These are phyloP conservation scores for Pseudogymnoascus sp. DNA, from an alignment of 2,329 filamentous ascomycete genomes.

Conservation along the genomic window DNA sequence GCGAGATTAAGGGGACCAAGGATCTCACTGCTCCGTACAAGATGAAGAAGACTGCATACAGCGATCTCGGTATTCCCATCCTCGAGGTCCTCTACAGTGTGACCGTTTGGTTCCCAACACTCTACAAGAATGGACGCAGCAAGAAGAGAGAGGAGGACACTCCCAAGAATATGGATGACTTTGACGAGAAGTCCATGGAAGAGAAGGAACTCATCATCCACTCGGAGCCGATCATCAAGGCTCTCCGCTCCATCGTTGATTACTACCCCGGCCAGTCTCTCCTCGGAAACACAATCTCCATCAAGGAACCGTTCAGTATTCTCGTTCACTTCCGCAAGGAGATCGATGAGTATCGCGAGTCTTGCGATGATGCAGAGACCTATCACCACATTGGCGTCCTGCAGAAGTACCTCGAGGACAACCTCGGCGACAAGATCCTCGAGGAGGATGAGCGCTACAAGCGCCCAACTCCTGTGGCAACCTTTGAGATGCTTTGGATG, in stretches of 20 bases:
- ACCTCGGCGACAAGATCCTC: slow-evolving; percentile 18
- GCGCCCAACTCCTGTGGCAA: slow-evolving; percentile 16
- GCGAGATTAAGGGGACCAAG: slow-evolving; percentile 20
- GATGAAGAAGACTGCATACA: slow-evolving; percentile 19
- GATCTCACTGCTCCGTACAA: slow-evolving; percentile 18
- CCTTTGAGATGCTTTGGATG: slow-evolving; percentile 23
- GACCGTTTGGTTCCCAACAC: slow-evolving; percentile 20
- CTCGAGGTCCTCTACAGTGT: slow-evolving; percentile 20
- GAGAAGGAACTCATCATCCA: slow-evolving; percentile 22
- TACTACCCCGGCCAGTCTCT: slow-evolving; percentile 21
- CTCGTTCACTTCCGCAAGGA: slow-evolving; percentile 25
- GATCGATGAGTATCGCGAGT: slow-evolving; percentile 18
- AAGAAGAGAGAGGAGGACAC: slow-evolving; percentile 14
- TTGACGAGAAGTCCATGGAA: slow-evolving; percentile 21
- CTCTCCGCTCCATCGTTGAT: slow-evolving; percentile 17
- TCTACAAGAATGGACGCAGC: slow-evolving; percentile 15
- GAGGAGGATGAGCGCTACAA: slow-evolving; percentile 17
- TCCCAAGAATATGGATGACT: slow-evolving; percentile 15
- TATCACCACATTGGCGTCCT: slow-evolving; percentile 16
- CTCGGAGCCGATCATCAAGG: slow-evolving; percentile 21
- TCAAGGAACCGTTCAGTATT: slow-evolving; percentile 33
- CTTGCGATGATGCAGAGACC: slow-evolving; percentile 18
- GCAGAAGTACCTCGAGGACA: slow-evolving; percentile 16
- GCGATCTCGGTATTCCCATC: slow-evolving; percentile 17
- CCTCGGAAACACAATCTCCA: slow-evolving; percentile 18